A percentile compares a stretch with the other conserved stretches of the same genome.
These are phyloP conservation scores for Nicotiana rustica DNA, from an alignment of 305 asterid genomes.

Conservation along the genomic window DNA sequence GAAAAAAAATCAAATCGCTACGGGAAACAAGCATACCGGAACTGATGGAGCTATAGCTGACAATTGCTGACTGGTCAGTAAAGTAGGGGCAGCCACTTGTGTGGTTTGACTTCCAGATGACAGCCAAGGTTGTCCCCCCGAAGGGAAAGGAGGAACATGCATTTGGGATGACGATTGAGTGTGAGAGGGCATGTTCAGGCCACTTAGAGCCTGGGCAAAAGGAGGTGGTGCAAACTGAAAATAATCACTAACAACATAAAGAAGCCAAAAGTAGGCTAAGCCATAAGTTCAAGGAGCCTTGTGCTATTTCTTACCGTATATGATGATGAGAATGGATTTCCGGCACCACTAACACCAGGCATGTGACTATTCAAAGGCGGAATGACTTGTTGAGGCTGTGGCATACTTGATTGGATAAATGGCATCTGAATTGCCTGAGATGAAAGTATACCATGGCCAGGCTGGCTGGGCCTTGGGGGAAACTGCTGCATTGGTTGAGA, in stretches of 20 bases:
- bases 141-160: conserved; percentile 61
- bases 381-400: conserved; percentile 64
- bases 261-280: conserved; percentile 16
- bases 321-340: conserved; percentile 65
- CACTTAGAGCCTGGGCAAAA: conserved; percentile 65
- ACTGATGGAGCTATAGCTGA: conserved; percentile 50
- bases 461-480: conserved; percentile 63
- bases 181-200: conserved; percentile 56
- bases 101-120: conserved; percentile 67
- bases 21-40: conserved; percentile 51
- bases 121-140: conserved; percentile 73
- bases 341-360: conserved; percentile 54
- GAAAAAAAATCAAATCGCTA: conserved; percentile 24
- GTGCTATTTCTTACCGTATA: conserved; percentile 62
- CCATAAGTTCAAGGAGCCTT: conserved; percentile 31
- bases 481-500: conserved; percentile 80
- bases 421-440: conserved; percentile 47
- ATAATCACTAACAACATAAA: conserved; percentile 35
- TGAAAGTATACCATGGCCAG: conserved; percentile 61
- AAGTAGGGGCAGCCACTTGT: conserved; percentile 64
- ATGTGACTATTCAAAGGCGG: conserved; percentile 47
- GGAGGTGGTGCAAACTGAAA: conserved; percentile 71
- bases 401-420: conserved; percentile 64
- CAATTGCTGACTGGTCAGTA: conserved; percentile 58
- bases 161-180: conserved; percentile 72